A percentile compares a stretch with the other conserved stretches of the same genome.
phyloP scores from a whole-genome alignment of 1,139 yeast genomes.

The Candida sanyaensis region DNA sequence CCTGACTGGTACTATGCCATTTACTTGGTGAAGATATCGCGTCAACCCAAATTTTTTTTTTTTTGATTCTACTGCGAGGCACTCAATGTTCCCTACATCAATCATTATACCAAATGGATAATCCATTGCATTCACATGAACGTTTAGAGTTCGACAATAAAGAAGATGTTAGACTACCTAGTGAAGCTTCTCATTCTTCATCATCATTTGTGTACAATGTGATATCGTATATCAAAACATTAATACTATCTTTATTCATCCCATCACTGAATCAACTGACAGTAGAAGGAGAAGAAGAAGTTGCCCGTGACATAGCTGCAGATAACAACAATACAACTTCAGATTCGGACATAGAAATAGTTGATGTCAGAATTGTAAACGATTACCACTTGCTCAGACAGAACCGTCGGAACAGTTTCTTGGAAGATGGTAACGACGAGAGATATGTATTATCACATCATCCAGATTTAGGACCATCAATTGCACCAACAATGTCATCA shows the following conservation, averaged over 20 bases:
- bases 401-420: not conserved
- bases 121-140: conserved; percentile 8
- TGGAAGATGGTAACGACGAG: conserved; percentile 8
- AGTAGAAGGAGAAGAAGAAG: too few relatives aligned
- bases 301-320: too few relatives aligned
- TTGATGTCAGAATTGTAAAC: conserved; percentile 12
- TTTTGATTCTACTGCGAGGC: too few relatives aligned
- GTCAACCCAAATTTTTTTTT: too few relatives aligned
- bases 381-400: conserved; percentile 13
- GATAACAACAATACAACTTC: not conserved
- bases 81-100: too few relatives aligned
- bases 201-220: not conserved
- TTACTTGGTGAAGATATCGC: too few relatives aligned
- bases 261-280: not conserved
- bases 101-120: not conserved
- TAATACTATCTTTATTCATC: conserved; percentile 1
- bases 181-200: not conserved
- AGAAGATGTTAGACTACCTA: not conserved
- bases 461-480: too few relatives aligned
- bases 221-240: not conserved
- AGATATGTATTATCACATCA: not conserved
- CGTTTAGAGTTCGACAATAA: conserved; percentile 4
- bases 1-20: too few relatives aligned
- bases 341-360: conserved; percentile 13
- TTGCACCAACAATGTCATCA: too few relatives aligned